Base-by-base conservation (phyloP, 2,329 filamentous ascomycete species). In the Hypoxylon sp. region DNA sequence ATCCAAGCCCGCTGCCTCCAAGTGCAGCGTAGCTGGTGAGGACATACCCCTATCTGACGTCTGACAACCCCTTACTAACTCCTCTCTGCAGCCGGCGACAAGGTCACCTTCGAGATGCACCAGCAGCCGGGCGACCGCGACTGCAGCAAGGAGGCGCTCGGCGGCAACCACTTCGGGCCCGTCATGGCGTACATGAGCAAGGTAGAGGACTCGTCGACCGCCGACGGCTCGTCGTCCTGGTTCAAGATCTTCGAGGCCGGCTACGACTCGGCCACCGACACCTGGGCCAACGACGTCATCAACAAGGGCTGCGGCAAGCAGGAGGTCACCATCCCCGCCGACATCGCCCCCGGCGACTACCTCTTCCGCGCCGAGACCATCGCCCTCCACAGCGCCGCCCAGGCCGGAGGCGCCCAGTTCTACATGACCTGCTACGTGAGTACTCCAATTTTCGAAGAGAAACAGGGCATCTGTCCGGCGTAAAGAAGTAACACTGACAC, bases 191-290 rank as follows among this genome's bases (percentile, higher is more conserved):
- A 83, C 70, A 68, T 82, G 58, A 74, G 74, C 62, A 78, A 81
- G 62, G 81, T 83, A 3, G 63, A 71, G 3, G 77, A 82, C 62
- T 77, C 81, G 3, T 64, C 73, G 20, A 75, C 74, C 0, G 77
- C 79, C 48, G 73, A 77, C 56, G 76, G 76, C 23, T 76, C 75
- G 8, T 69, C 73, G 2, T 71, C 72, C 3, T 83, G 79, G 79
- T 83, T 83, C 74, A 84, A 84, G 73, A 74, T 83, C 64, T 81
- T 75, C 67, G 73, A 78, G 62, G 71, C 76, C 63, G 75, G 77
- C 8, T 74, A 73, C 59, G 60, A 68, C 54, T 15, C 66, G 13
- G 41, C 66, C 24, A 66, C 64, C 17, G 57, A 65, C 38, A 75
- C 73, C 50, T 75, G 74, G 73, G 73, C 69, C 26, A 74, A 72